Conservation (phyloP, 176 grass and related monocot genomes). For the Raddia distichophylla region DNA sequence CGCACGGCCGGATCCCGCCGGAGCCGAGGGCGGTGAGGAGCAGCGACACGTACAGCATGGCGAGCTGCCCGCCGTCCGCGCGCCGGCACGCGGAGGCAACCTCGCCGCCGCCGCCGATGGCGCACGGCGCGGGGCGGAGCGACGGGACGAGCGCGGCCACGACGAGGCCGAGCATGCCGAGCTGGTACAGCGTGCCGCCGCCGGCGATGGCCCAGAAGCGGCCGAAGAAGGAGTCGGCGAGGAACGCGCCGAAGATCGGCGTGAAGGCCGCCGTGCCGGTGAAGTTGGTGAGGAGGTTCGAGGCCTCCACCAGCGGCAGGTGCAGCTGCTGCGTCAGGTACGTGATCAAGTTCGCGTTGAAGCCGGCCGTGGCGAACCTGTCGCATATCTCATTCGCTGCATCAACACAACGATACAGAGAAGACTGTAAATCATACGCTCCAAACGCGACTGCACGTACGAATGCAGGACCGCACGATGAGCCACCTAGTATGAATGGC, state of each 20-base stretch:
- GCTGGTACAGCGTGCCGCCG: constrained; percentile 59
- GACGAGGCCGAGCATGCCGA: constrained; percentile 66
- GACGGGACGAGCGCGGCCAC: constrained; percentile 54
- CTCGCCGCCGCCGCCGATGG: not conserved
- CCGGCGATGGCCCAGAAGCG: constrained; percentile 75
- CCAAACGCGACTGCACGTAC: no score
- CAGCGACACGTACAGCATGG: constrained; percentile 57
- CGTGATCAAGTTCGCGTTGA: constrained; percentile 74
- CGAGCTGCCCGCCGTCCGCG: constrained; percentile 49
- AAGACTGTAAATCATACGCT: not conserved
- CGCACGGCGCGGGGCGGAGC: constrained; percentile 42
- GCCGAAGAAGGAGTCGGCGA: constrained; percentile 67
- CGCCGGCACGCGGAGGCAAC: constrained; percentile 35
- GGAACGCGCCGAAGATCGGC: constrained; percentile 68
- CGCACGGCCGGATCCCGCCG: constrained; percentile 72
- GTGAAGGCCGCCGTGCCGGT: constrained; percentile 63
- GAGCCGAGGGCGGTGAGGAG: constrained; percentile 57
- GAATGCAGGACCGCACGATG: not conserved
- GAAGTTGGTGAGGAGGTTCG: constrained; percentile 77
- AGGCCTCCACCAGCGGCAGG: constrained; percentile 70
- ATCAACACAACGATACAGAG: not conserved
- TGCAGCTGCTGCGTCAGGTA: constrained; percentile 74
- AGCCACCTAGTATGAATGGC: constrained; percentile 69
- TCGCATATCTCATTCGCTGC: constrained; percentile 74
- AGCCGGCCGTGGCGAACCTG: constrained; percentile 58